Percentiles rank a stretch among this genome's conserved stretches.
Evolutionary conservation across 176 grass and related monocot species (phyloP).

Genomic region (Zizania latifolia): DNA sequence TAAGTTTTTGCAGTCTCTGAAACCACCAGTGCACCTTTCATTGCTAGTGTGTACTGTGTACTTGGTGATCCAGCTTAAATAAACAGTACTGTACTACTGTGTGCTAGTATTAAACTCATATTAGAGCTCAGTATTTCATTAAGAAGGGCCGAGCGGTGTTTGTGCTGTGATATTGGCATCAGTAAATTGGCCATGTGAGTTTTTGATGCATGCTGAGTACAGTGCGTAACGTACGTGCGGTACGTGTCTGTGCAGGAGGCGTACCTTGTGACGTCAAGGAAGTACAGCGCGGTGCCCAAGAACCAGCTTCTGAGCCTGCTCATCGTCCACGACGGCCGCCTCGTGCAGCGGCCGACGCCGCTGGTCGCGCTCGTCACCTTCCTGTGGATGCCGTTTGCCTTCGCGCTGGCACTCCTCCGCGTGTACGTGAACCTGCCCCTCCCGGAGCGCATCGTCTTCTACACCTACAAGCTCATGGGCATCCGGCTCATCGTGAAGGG

Average conservation of each 20-base stretch:
- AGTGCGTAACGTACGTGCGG: neutral
- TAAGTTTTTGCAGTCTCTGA: no score
- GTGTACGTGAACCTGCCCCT: slow-evolving; percentile 91
- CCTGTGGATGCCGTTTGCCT: slow-evolving; percentile 91
- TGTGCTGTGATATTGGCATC: no score
- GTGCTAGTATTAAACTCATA: no score
- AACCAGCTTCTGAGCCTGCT: slow-evolving; percentile 65
- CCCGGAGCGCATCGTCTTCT: slow-evolving; percentile 86
- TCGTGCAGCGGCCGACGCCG: slow-evolving; percentile 73
- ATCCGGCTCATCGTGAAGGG: slow-evolving; percentile 84
- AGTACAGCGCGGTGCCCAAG: slow-evolving; percentile 56
- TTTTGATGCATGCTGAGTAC: no score
- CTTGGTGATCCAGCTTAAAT: no score
- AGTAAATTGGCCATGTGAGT: no score
- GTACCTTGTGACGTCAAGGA: slow-evolving; percentile 56
- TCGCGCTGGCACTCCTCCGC: slow-evolving; percentile 72
- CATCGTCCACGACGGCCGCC: slow-evolving; percentile 83
- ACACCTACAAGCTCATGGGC: slow-evolving; percentile 90
- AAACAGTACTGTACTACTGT: no score
- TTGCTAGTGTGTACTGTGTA: no score
- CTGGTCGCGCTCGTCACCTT: slow-evolving; percentile 81
- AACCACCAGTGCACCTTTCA: no score
- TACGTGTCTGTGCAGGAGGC: slow-evolving; percentile 53
- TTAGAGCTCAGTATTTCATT: no score
- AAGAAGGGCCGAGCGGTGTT: no score